Evolutionary conservation across 1,139 yeast species (phyloP), one percentile per base, ranked within the genome.

Genomic region (Kurtzmaniella quercitrusa): DNA sequence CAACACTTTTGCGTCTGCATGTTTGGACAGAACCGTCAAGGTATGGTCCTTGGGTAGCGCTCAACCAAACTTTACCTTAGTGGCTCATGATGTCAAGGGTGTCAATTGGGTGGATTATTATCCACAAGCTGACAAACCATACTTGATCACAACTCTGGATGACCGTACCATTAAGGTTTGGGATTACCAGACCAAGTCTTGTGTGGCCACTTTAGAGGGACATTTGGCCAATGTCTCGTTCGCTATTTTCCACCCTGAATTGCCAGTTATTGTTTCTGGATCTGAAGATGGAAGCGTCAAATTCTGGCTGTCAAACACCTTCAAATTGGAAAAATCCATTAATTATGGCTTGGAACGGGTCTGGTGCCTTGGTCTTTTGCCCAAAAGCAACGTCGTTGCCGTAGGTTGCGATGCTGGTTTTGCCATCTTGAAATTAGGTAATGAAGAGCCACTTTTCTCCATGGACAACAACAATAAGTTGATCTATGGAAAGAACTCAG

Each of bases 151-250:
- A 2, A 74, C 96, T 11, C 86, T 96, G 21, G 98, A 94, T 66
- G 98, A 93, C 66, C 79, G 84, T 52, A 82, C 96, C 2, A 82
- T 91, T 51, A 87, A 88, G 57, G 77, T 94, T 42, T 93, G 98
- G 97, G 98, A 93, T 66, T 93, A 93, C 60, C 98, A 93, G 73
- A 89, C 98, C 39, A 93, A 94, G 69, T 82, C 95, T 5, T 85
- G 95, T 61, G 95, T 93, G 43, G 97, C 98, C 12, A 84, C 95
- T 21, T 75, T 93, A 56, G 95, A 86, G 60, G 98, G 97, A 34
- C 99, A 93, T 60, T 74, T 88, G 52, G 80, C 95, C 41, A 93
- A 94, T 62, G 98, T 93, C 38, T 88, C 97, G 17, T 93, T 88
- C 71, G 98, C 98, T 8, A 80, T 89, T 39, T 94, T 89, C 82